Percentiles rank a stretch among this genome's conserved stretches.
phyloP scores from a whole-genome alignment of 1,284 basidiomycete genomes.

The Dichomitus squalens region DNA sequence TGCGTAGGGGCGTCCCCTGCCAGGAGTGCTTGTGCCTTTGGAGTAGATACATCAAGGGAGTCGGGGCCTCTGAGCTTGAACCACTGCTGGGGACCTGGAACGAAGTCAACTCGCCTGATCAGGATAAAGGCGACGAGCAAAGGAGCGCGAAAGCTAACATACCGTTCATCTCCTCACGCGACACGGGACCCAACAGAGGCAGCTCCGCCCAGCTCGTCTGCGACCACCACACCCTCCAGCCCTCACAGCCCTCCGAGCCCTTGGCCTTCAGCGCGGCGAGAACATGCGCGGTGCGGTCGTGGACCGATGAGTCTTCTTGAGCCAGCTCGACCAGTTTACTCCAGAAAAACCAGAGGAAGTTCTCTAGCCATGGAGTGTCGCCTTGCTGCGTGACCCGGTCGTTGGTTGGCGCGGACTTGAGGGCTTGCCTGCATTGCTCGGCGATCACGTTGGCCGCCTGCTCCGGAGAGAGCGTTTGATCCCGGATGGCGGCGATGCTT shows the following conservation, averaged over 20 bases:
- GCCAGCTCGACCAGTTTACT: background rate
- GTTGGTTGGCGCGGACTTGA: background rate
- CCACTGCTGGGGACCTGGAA: background rate
- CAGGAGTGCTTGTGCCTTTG: background rate
- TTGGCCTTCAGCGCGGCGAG: slow-evolving; percentile 10
- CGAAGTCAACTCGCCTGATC: background rate
- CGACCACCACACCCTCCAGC: slow-evolving; percentile 15
- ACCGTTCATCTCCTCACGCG: slow-evolving; percentile 19
- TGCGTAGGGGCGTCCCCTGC: background rate
- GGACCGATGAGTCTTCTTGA: slow-evolving; percentile 5
- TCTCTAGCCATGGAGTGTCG: slow-evolving; percentile 16
- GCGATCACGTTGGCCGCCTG: background rate
- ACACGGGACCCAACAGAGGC: slow-evolving; percentile 8
- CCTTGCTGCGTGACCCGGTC: background rate
- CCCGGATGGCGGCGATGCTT: background rate
- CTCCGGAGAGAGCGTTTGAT: slow-evolving; percentile 1
- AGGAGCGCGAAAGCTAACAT: background rate
- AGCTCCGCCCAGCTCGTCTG: slow-evolving; percentile 12
- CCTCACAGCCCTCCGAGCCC: slow-evolving; percentile 8
- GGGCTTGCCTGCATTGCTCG: background rate
- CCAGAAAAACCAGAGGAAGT: slow-evolving; percentile 20
- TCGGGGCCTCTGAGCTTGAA: background rate
- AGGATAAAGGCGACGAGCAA: background rate
- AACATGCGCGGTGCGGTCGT: slow-evolving; percentile 9
- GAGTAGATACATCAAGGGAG: background rate